Conservation (phyloP, 2,329 filamentous ascomycete species). For the Colletotrichum plurivorum region DNA sequence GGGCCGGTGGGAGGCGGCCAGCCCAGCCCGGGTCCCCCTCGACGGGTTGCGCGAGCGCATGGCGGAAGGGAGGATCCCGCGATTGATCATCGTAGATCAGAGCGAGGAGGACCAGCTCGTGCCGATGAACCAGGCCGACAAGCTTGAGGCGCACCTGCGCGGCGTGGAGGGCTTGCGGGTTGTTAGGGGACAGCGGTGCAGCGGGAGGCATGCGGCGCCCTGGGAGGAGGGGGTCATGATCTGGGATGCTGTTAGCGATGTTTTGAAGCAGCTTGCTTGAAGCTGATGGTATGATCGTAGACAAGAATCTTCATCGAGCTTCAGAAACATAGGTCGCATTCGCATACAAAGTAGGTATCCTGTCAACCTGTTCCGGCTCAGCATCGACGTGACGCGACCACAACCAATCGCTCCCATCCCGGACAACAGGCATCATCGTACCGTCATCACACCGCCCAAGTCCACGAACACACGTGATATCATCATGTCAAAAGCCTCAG, state of each 20-base stretch:
- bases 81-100: neutral
- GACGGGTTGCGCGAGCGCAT: neutral
- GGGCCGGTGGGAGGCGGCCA: neutral
- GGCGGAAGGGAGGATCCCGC: neutral
- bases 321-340: too few species aligned
- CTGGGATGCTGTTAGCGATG: neutral
- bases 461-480: neutral
- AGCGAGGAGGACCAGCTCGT: slow-evolving; percentile 2
- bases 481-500: neutral
- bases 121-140: neutral
- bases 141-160: neutral
- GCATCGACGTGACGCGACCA: too few species aligned
- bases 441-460: neutral
- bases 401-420: too few species aligned
- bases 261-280: neutral
- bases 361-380: too few species aligned
- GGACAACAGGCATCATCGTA: neutral
- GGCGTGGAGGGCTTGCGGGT: neutral
- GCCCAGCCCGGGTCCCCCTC: neutral
- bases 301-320: neutral
- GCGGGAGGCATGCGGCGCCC: neutral
- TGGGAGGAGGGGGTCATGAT: slow-evolving; percentile 14
- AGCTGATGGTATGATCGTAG: too few species aligned
- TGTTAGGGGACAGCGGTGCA: neutral
- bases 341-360: too few species aligned